Conservation (phyloP, 1,284 basidiomycete species). For the Tilletia horrida region DNA sequence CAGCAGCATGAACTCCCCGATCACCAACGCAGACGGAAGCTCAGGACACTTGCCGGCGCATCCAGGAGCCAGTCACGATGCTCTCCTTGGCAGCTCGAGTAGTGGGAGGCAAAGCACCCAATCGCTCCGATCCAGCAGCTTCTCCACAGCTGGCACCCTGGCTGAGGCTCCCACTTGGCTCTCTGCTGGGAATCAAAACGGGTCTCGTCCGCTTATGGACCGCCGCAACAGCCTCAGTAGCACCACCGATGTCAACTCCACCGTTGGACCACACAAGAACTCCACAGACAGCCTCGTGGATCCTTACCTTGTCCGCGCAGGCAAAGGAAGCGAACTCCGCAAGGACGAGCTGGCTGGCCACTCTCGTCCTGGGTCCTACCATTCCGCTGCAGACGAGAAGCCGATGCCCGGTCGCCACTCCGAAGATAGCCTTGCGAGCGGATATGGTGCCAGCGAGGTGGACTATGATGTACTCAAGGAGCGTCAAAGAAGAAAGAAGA, state of each 20-base stretch:
- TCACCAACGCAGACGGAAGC: neutral
- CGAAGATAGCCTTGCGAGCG: constrained; percentile 1
- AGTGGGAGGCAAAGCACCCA: constrained; percentile 6
- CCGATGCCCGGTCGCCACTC: neutral
- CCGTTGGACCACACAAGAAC: neutral
- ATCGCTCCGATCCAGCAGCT: neutral
- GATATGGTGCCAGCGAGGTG: neutral
- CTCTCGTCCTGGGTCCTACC: neutral
- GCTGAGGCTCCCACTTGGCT: constrained; percentile 11
- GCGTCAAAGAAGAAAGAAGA: neutral
- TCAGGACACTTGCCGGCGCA: neutral
- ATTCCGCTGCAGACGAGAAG: constrained; percentile 4
- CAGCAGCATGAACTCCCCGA: neutral
- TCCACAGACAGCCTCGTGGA: constrained; percentile 10
- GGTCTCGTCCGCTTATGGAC: neutral
- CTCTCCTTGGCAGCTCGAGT: constrained; percentile 2
- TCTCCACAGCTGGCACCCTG: neutral
- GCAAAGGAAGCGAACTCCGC: neutral
- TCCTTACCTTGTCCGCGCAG: neutral
- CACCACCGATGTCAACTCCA: neutral
- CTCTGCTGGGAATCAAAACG: neutral
- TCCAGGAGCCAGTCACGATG: neutral
- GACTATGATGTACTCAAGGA: neutral
- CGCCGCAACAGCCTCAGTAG: constrained; percentile 11
- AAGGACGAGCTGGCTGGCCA: neutral